A percentile compares a stretch with the other conserved stretches of the same genome.
Evolutionary conservation across 164 flowering plant species (phyloP).

Genomic region (Stephania japonica): DNA sequence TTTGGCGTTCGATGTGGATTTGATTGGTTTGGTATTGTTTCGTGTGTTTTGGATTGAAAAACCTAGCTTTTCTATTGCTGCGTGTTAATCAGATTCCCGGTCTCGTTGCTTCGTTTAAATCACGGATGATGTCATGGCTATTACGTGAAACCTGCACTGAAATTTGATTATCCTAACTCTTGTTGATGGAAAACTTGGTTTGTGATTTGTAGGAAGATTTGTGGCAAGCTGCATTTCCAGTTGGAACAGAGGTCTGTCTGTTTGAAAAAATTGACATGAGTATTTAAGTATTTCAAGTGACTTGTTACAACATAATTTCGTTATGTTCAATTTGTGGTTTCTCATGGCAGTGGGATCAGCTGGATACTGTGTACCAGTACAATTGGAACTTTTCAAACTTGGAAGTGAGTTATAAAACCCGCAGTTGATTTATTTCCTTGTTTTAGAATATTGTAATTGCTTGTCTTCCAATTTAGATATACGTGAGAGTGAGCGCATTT

Average conservation of each 20-base stretch:
- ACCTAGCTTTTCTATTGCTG: constrained; percentile 1
- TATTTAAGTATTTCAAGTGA: neutral
- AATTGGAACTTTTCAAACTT: constrained; percentile 87
- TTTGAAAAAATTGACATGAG: neutral
- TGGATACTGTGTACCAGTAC: constrained; percentile 65
- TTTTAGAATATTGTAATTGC: neutral
- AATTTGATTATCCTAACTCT: neutral
- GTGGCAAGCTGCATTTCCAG: constrained; percentile 75
- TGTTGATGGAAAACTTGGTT: neutral
- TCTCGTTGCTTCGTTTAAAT: neutral
- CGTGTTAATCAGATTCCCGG: neutral
- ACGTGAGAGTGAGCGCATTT: neutral
- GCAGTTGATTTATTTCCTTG: neutral
- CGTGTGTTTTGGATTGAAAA: neutral
- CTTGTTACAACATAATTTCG: neutral
- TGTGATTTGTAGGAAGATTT: constrained; percentile 72
- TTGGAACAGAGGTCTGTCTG: constrained; percentile 85
- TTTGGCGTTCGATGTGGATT: neutral
- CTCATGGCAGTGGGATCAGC: constrained; percentile 77
- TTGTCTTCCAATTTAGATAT: neutral
- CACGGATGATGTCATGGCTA: neutral
- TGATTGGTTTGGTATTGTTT: neutral
- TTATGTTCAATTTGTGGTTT: constrained; percentile 7
- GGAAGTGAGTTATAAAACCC: constrained; percentile 50
- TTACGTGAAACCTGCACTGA: neutral